Evolutionary conservation across 192 early-diverging fungal genomes (phyloP).

Genomic region (Piromyces finnis): DNA sequence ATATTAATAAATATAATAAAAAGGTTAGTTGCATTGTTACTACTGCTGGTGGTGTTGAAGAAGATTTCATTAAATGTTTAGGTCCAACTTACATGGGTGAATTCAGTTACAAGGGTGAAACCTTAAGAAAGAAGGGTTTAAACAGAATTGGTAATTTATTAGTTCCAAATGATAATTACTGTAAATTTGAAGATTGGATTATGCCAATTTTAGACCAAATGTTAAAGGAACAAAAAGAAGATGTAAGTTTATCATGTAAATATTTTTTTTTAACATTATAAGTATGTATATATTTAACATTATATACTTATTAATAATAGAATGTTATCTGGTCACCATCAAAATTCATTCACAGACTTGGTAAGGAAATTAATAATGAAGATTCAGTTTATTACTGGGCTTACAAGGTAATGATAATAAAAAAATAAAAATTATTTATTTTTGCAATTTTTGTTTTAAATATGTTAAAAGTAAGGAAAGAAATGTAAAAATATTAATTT

Average conservation of each 20-base stretch:
- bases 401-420: constrained; percentile 38
- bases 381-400: constrained; percentile 95
- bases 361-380: constrained; percentile 73
- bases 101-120: constrained; percentile 56
- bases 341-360: constrained; percentile 69
- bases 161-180: constrained; percentile 98
- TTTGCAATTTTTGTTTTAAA: too few relatives aligned
- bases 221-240: constrained; percentile 72
- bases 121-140: constrained; percentile 69
- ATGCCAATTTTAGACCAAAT: constrained; percentile 83
- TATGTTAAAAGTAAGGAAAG: too few relatives aligned
- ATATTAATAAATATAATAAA: neutral
- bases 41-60: constrained; percentile 89
- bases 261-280: neutral
- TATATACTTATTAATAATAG: constrained; percentile 1
- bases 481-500: too few relatives aligned
- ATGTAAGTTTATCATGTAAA: constrained; percentile 15
- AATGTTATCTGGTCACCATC: constrained; percentile 80
- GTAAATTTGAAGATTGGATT: constrained; percentile 98
- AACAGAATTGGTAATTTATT: constrained; percentile 95
- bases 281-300: too few relatives aligned
- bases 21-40: constrained; percentile 72
- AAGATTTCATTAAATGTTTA: constrained; percentile 97
- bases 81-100: constrained; percentile 69
- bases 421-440: neutral